phyloP scores from a whole-genome alignment of 306 rosid genomes.

The Arachis hypogaea region DNA sequence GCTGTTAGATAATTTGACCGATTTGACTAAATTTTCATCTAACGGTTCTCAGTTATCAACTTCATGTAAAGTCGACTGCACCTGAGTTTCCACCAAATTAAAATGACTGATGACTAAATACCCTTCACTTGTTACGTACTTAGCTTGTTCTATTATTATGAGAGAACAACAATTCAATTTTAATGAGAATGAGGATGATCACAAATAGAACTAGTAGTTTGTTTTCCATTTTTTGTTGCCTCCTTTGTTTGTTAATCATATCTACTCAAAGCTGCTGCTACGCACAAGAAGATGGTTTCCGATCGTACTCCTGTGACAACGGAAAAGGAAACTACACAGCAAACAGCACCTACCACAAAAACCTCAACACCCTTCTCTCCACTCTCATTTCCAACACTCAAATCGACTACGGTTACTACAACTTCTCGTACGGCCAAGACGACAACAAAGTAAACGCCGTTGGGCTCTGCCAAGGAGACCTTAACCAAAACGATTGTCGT shows the following conservation, averaged over 20 bases:
- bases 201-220: background rate
- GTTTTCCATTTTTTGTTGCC: background rate
- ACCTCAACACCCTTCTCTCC: slow-evolving; percentile 33
- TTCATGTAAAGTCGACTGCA: no score
- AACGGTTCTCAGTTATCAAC: no score
- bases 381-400: slow-evolving; percentile 30
- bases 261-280: slow-evolving; percentile 7
- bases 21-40: no score
- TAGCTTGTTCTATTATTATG: no score
- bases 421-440: slow-evolving; percentile 25
- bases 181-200: no score
- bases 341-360: slow-evolving; percentile 10
- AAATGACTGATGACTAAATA: no score
- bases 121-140: no score
- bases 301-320: background rate
- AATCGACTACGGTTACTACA: slow-evolving; percentile 42
- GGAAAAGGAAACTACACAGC: background rate
- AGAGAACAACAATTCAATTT: no score
- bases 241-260: background rate
- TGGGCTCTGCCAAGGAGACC: slow-evolving; percentile 46
- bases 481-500: background rate
- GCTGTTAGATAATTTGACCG: no score
- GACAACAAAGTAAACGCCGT: slow-evolving; percentile 21
- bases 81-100: no score
- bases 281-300: background rate